These are phyloP conservation scores for Marvania coccoides DNA, from an alignment of 139 green algal genomes.

Conservation along the genomic window DNA sequence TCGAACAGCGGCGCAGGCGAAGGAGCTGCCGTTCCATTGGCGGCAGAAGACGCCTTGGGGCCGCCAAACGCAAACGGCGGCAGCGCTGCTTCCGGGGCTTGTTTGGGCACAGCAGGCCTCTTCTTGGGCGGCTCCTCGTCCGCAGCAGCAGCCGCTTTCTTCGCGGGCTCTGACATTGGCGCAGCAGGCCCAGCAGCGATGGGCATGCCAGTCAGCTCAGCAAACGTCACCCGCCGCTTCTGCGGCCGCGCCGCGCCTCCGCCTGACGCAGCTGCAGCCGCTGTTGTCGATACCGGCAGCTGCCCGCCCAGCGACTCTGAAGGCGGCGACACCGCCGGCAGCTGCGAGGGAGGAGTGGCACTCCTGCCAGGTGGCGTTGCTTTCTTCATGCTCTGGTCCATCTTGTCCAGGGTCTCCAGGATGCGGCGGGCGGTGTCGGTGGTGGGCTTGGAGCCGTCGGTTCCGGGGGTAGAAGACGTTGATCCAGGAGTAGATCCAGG, in stretches of 20 bases:
- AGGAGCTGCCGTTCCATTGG: not conserved
- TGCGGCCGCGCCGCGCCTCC: too few relatives aligned
- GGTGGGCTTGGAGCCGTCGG: slow-evolving; percentile 4
- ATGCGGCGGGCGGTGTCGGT: slow-evolving; percentile 35
- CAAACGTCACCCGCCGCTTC: too few relatives aligned
- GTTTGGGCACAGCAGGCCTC: not conserved
- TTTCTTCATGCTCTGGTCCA: slow-evolving; percentile 15
- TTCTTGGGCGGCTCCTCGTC: not conserved
- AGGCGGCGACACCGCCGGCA: not conserved
- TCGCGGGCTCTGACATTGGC: not conserved
- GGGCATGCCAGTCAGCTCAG: not conserved
- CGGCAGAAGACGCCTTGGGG: not conserved
- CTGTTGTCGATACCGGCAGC: not conserved
- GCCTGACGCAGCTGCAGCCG: not conserved
- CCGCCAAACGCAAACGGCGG: slow-evolving; percentile 10
- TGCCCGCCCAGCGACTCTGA: slow-evolving; percentile 8
- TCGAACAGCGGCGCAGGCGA: not conserved
- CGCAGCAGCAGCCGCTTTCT: not conserved
- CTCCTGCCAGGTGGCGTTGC: not conserved
- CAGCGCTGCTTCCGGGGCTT: not conserved
- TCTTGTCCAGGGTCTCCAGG: slow-evolving; percentile 22
- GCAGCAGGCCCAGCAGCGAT: not conserved
- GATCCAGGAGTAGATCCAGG: too few relatives aligned
- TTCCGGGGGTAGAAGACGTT: not conserved
- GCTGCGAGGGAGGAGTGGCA: not conserved